Percentiles rank a stretch among this genome's conserved stretches.
Conservation (phyloP, 768 basidiomycete species). For the Termitomyces sp. region DNA sequence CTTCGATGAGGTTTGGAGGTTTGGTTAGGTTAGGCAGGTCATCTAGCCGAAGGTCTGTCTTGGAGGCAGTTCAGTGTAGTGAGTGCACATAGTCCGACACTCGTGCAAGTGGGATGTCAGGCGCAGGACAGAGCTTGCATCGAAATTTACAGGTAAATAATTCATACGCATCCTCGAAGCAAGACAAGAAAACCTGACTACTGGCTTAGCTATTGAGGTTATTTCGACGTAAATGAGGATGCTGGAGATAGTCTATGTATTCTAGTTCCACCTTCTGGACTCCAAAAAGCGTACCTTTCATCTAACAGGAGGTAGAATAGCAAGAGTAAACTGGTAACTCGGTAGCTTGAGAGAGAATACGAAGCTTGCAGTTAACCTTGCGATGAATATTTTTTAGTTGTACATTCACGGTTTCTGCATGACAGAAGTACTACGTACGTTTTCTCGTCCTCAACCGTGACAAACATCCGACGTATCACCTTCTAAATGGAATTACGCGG, state of each 20-base stretch:
- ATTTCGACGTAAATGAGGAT: not conserved
- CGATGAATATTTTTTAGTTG: not conserved
- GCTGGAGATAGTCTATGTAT: constrained; percentile 23
- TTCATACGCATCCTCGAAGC: not conserved
- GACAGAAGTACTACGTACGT: constrained; percentile 28
- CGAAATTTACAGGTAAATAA: not conserved
- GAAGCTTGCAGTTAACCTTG: constrained; percentile 21
- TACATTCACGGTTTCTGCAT: not conserved
- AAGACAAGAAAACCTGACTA: constrained; percentile 24
- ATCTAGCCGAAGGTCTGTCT: too few species aligned
- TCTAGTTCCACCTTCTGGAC: constrained; percentile 25
- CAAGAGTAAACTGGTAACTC: not conserved
- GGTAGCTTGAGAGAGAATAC: constrained; percentile 20
- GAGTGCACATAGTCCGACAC: constrained; percentile 42
- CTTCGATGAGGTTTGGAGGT: too few species aligned
- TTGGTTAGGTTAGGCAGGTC: too few species aligned
- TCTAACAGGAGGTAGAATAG: constrained; percentile 19
- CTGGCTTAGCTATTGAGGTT: constrained; percentile 37
- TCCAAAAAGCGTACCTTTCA: constrained; percentile 29
- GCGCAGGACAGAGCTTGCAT: constrained; percentile 41
- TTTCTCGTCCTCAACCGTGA: constrained; percentile 33
- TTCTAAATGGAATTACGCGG: constrained; percentile 54
- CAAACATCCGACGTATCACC: constrained; percentile 48
- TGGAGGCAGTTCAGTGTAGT: too few species aligned
- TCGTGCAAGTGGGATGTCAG: constrained; percentile 41